Conservation (phyloP, 352 stramenopile genomes). For the Pythium plurisporium region DNA sequence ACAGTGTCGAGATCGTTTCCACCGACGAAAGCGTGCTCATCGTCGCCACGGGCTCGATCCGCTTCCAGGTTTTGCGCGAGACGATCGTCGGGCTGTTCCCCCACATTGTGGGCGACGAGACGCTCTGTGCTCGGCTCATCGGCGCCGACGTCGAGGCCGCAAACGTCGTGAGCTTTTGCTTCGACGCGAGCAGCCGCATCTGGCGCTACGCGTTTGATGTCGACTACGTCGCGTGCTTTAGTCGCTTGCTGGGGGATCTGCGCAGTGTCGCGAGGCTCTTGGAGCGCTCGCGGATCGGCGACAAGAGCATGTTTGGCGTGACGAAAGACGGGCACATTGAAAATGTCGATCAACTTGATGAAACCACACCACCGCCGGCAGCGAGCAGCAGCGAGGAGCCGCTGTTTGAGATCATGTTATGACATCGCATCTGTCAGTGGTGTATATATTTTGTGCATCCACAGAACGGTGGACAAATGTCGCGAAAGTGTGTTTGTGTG, state of each 20-base stretch:
- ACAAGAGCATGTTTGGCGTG: constrained; percentile 32
- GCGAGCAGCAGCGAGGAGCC: no score
- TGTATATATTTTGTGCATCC: no score
- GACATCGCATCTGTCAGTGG: no score
- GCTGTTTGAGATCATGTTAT: background rate
- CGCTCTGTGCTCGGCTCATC: constrained; percentile 34
- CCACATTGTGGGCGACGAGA: constrained; percentile 36
- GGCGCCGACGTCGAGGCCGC: constrained; percentile 30
- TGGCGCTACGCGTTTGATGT: constrained; percentile 29
- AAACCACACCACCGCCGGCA: background rate
- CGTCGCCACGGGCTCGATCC: constrained; percentile 24
- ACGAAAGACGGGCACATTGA: constrained; percentile 8
- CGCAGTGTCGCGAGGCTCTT: constrained; percentile 30
- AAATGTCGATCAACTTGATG: background rate
- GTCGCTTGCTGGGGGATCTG: constrained; percentile 28
- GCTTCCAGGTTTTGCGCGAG: constrained; percentile 41
- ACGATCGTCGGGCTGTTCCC: constrained; percentile 45
- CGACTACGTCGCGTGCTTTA: constrained; percentile 37
- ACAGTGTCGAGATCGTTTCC: constrained; percentile 29
- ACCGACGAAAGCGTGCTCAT: constrained; percentile 30
- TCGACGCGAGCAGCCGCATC: constrained; percentile 28
- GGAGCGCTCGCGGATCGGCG: constrained; percentile 28
- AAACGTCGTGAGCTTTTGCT: constrained; percentile 32
- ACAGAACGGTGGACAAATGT: no score
- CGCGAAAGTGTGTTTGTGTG: no score